A percentile compares a stretch with the other conserved stretches of the same genome.
These are phyloP conservation scores for Knufia fluminis DNA, from an alignment of 2,329 filamentous ascomycete genomes.

Conservation along the genomic window DNA sequence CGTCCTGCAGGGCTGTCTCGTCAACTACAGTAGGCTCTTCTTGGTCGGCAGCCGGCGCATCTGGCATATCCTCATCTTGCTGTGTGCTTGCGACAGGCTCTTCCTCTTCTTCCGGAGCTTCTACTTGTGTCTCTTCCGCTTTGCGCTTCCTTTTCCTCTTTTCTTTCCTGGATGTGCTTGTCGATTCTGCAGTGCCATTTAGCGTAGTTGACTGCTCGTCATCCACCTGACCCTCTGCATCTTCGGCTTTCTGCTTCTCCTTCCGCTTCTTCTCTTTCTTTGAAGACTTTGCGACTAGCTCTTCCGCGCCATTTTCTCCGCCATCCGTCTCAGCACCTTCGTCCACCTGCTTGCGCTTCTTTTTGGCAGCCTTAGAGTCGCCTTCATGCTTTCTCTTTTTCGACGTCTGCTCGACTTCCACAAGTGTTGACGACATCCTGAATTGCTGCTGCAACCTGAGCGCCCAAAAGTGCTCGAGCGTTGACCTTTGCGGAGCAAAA, in stretches of 20 bases:
- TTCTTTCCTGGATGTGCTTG: not conserved
- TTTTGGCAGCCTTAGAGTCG: conserved; percentile 12
- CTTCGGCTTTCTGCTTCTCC: conserved; percentile 11
- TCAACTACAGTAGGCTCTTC: not conserved
- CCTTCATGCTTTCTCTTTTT: conserved; percentile 20
- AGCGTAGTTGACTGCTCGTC: conserved; percentile 7
- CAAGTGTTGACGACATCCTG: not conserved
- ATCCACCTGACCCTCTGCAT: not conserved
- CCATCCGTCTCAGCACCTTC: not conserved
- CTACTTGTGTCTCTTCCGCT: conserved; percentile 13
- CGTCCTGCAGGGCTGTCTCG: not conserved
- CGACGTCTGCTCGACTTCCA: not conserved
- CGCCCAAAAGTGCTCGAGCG: not conserved
- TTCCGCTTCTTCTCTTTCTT: conserved; percentile 12
- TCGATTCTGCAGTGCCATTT: conserved; percentile 1
- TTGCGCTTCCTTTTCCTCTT: conserved; percentile 2
- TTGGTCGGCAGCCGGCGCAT: conserved; percentile 9
- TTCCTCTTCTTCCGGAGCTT: conserved; percentile 5
- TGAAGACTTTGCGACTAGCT: not conserved
- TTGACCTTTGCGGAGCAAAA: conserved; percentile 5
- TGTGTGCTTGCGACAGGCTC: not conserved
- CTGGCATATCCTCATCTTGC: conserved; percentile 13
- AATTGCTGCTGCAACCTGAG: not conserved
- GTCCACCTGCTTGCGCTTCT: conserved; percentile 10
- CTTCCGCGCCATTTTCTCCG: not conserved